phyloP scores from a whole-genome alignment of 352 stramenopile genomes.

The Phytophthora lateralis region DNA sequence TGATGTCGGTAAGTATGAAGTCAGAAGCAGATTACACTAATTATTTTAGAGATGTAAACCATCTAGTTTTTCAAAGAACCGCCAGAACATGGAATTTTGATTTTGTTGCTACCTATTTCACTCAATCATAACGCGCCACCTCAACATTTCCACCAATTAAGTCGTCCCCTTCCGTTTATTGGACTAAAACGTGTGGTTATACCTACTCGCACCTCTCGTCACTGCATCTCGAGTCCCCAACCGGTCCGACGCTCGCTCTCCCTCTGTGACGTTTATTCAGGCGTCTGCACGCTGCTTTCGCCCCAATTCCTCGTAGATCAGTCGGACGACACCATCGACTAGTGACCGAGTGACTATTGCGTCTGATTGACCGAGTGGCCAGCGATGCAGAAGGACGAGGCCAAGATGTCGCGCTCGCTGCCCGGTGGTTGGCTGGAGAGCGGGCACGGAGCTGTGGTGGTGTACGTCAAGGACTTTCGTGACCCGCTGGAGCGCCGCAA shows the following conservation, averaged over 20 bases:
- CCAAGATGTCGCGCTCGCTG: conserved; percentile 73
- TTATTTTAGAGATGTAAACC: no score
- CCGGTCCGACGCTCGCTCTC: not conserved
- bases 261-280: no score
- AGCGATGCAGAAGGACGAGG: conserved; percentile 48
- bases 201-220: not conserved
- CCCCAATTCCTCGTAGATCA: no score
- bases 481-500: conserved; percentile 83
- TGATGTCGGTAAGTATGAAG: no score
- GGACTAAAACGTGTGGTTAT: not conserved
- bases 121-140: not conserved
- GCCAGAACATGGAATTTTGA: no score
- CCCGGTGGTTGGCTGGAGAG: conserved; percentile 80
- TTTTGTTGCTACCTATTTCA: not conserved
- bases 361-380: not conserved
- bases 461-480: conserved; percentile 83
- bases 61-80: no score
- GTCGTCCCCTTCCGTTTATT: not conserved
- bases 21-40: no score
- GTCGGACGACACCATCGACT: not conserved
- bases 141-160: not conserved
- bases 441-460: conserved; percentile 66
- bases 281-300: no score
- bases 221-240: not conserved
- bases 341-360: not conserved